Base-by-base conservation (phyloP, 2,329 filamentous ascomycete genomes). In the Hymenoscyphus occultus region DNA sequence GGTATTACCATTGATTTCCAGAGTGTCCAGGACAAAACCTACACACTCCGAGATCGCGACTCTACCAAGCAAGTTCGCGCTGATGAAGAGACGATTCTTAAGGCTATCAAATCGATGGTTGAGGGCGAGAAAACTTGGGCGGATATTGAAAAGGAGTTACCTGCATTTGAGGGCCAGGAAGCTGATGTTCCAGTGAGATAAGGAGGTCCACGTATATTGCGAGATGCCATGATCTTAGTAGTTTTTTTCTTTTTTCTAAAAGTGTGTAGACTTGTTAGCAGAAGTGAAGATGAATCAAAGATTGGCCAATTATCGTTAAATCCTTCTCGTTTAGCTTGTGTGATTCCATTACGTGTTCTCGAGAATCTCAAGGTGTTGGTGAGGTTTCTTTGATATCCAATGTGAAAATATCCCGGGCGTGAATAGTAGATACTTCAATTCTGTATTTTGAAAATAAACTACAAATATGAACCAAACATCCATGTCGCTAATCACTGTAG, bases 1-100 rank as follows among this genome's bases (percentile, higher is more conserved):
- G 94, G 93, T 76, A 89, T 98, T 78, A 98, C 94, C 0, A 86
- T 98, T 66, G 94, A 98, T 78, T 98, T 97, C 85, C 92, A 98
- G 82, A 96, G 92, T 59, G 82, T 97, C 71, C 88, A 96, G 79
- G 93, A 97, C 77, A 86, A 86, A 76, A 90, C 90, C 7, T 86
- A 96, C 75, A 98, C 94, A 0, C 85, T 98, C 70, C 84, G 94
- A 75, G 94, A 98, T 77, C 89, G 93, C 69, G 95, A 98, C 80
- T 90, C 89, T 54, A 97, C 92, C 62, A 90, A 88, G 77, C 94
- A 98, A 80, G 93, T 98, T 65, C 90, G 95, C 67, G 91, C 91
- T 12, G 88, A 87, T 68, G 86, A 95, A 76, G 89, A 91, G 51
- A 90, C 90, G 76, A 92, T 98, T 65, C 80, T 95, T 66, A 84